Evolutionary conservation across 2,329 filamentous ascomycete genomes (phyloP), one percentile per base, ranked within the genome.

Genomic region (Fonsecaea pugnacius): DNA sequence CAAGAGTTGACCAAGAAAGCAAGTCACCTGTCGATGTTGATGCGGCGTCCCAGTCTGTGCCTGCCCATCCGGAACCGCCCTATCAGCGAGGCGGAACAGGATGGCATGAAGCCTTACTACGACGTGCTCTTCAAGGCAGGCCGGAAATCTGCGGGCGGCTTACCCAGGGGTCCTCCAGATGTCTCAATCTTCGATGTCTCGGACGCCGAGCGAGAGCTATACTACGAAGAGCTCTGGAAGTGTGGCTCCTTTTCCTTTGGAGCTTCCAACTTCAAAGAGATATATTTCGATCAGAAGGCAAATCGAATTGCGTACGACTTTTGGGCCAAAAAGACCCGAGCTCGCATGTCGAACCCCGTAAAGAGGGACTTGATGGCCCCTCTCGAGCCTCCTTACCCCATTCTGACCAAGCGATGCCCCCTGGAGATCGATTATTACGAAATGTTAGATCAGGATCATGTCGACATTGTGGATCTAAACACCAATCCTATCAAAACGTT

Each of bases 1-100:
- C 87, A 90, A 67, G 86, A 85, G 55, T 84, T 83, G 73, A 84
- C 81, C 2, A 82, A 83, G 2, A 73, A 79, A 8, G 85, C 82
- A 0, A 79, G 77, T 2, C 74, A 82, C 1, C 69, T 90, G 10
- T 81, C 76, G 4, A 70, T 76, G 1, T 76, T 89, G 73, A 86
- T 90, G 70, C 82, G 88, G 12, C 89, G 86, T 30, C 27, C 27
- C 27, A 30, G 27, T 6, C 75, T 87, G 5, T 84, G 84, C 1
- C 71, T 90, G 1, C 86, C 87, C 0, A 88, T 90, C 85, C 77
- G 79, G 1, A 80, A 84, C 63, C 75, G 77, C 2, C 60, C 76
- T 0, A 73, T 88, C 36, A 79, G 78, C 1, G 72, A 72, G 6
- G 78, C 81, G 60, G 83, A 81, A 63, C 81, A 85, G 66, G 82